Evolutionary conservation across 805 yeast species (phyloP), one percentile per base, ranked within the genome.

Genomic region (Phaffomyces thermotolerans): DNA sequence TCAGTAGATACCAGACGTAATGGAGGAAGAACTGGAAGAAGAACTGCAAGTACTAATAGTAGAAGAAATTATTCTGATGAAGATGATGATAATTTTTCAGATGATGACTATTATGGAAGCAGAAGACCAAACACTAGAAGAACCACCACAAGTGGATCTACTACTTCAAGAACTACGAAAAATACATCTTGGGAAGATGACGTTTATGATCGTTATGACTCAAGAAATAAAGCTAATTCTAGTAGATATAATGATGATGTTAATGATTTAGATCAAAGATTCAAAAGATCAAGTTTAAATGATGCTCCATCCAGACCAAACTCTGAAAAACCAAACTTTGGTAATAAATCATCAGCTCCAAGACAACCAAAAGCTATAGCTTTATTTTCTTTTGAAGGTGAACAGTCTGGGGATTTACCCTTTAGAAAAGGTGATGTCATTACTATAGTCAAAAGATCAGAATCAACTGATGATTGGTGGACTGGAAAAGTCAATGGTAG

Each of bases 381-480:
- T 0, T 69, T 89, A 51, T 91, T 76, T 65, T 73, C 89, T 3
- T 91, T 93, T 63, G 84, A 81, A 41, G 98, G 97, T 24, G 95
- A 90, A 63, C 95, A 91, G 66, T 60, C 73, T n/a, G 97, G 97
- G 6, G 99, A 93, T 63, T 72, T 93, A 57, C 77, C 95, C 5
- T 93, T 93, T 72, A 81, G 78, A 52, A 93, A 93, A 69, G 99
- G 99, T 43, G 99, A 93, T 63, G 84, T 86, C 14, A 86, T 93
- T 53, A 82, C 87, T 36, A 84, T 93, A 52, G 68, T 86, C 44
- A 87, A 89, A 63, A 87, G 85, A 64, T 80, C 93, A 9, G 90
- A 84, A 8, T 83, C 96, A 13, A 78, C 80, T 40, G 95, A 93
- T 62, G 98, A 93, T 62, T 93, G 99, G 99, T 93, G 99, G 99